phyloP scores from a whole-genome alignment of 192 early-diverging fungal genomes.

The Kickxella alabastrina region DNA sequence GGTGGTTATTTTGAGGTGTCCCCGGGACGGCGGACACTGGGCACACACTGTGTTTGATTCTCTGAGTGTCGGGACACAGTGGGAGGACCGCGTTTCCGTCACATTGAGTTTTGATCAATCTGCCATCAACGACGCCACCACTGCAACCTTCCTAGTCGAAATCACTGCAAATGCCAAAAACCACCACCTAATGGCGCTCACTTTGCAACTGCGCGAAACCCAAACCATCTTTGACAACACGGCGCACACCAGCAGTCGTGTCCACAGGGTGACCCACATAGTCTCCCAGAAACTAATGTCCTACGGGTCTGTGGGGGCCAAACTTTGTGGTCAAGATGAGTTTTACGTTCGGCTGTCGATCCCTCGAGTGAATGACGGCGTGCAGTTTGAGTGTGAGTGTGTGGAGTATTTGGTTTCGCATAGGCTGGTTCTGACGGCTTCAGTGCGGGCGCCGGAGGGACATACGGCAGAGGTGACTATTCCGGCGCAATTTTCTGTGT shows the following conservation, averaged over 20 bases:
- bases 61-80: slow-evolving; percentile 8
- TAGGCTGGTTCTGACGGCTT: slow-evolving; percentile 9
- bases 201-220: slow-evolving; percentile 13
- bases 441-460: slow-evolving; percentile 10
- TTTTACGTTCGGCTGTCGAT: slow-evolving; percentile 2
- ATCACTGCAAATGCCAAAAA: slow-evolving; percentile 7
- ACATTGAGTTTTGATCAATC: slow-evolving; percentile 1
- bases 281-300: slow-evolving; percentile 9
- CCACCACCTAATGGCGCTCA: slow-evolving; percentile 4
- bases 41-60: slow-evolving; percentile 14
- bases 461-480: slow-evolving; percentile 10
- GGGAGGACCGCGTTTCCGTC: slow-evolving; percentile 10
- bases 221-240: neutral
- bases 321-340: neutral
- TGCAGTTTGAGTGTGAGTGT: slow-evolving; percentile 13
- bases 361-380: slow-evolving; percentile 3
- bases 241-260: neutral
- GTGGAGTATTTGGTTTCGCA: slow-evolving; percentile 8
- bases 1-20: slow-evolving; percentile 16
- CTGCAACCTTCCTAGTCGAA: slow-evolving; percentile 1
- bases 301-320: slow-evolving; percentile 2
- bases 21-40: slow-evolving; percentile 16
- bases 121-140: slow-evolving; percentile 2
- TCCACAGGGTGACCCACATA: slow-evolving; percentile 5
- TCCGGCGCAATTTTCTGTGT: slow-evolving; percentile 14